Percentiles rank a stretch among this genome's conserved stretches.
phyloP scores from a whole-genome alignment of 139 green algal species.

The Chlorella sorokiniana region DNA sequence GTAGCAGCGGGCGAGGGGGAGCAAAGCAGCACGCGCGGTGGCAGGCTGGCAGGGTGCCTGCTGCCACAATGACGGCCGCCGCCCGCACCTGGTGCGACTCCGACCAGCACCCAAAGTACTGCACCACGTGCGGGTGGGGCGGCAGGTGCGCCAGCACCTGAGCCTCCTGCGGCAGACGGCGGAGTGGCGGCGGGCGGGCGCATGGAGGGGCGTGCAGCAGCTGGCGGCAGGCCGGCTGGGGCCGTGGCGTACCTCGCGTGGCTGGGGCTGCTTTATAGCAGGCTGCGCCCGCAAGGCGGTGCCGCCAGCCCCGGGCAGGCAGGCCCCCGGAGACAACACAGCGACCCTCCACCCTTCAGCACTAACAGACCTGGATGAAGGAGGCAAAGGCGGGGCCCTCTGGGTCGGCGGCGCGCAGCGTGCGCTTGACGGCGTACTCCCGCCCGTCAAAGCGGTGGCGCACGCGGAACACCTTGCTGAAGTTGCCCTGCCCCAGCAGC shows the following conservation, averaged over 20 bases:
- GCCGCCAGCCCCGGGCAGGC: too few relatives aligned
- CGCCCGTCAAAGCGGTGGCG: constrained; percentile 79
- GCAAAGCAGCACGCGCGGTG: too few relatives aligned
- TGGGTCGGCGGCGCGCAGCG: constrained; percentile 48
- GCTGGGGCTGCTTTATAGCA: too few relatives aligned
- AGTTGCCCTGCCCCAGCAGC: constrained; percentile 75
- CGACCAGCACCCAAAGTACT: constrained; percentile 83
- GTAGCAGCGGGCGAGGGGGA: too few relatives aligned
- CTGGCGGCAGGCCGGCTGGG: too few relatives aligned
- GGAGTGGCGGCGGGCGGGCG: not conserved
- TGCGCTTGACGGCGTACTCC: constrained; percentile 91
- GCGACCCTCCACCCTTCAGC: not conserved
- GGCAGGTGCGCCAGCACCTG: constrained; percentile 78
- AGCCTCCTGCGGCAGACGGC: constrained; percentile 69
- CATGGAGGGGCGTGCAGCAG: not conserved
- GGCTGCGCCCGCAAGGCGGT: too few relatives aligned
- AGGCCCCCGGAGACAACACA: not conserved
- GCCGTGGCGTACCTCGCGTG: too few relatives aligned
- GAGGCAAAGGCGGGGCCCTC: constrained; percentile 44
- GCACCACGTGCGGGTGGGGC: constrained; percentile 81
- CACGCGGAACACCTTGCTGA: constrained; percentile 77
- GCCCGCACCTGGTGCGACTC: constrained; percentile 55
- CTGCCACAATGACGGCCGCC: not conserved
- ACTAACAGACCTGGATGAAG: constrained; percentile 29
- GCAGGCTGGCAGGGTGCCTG: too few relatives aligned